phyloP scores from a whole-genome alignment of 2,329 filamentous ascomycete genomes.

The Akanthomyces uredinophilus region DNA sequence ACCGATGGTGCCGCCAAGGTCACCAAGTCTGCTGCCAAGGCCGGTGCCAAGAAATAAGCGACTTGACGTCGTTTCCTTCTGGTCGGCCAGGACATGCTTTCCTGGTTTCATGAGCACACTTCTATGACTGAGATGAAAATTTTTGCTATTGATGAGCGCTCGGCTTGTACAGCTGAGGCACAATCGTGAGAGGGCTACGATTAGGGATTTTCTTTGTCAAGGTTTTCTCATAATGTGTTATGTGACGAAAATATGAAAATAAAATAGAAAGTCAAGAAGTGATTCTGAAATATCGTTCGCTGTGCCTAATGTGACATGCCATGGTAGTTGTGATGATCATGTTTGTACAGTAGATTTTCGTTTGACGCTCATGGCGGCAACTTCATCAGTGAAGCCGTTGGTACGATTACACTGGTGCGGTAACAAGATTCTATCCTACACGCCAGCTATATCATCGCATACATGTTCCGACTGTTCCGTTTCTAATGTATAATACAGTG shows the following conservation, averaged over 20 bases:
- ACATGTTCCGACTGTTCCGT: not conserved
- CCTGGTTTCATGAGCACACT: constrained; percentile 34
- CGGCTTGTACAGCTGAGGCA: constrained; percentile 35
- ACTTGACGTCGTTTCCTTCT: constrained; percentile 19
- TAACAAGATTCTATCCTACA: not conserved
- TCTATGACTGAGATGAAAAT: constrained; percentile 40
- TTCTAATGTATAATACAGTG: not conserved
- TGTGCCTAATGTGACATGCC: not conserved
- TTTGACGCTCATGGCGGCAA: not conserved
- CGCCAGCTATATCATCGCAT: not conserved
- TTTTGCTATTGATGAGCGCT: constrained; percentile 41
- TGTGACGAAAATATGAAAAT: constrained; percentile 38
- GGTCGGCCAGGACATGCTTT: constrained; percentile 17
- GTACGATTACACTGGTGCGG: not conserved
- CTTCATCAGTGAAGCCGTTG: not conserved
- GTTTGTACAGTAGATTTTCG: not conserved
- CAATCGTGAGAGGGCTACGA: constrained; percentile 40
- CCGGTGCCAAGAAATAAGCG: constrained; percentile 63
- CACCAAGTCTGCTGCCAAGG: constrained; percentile 69
- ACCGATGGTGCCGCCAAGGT: constrained; percentile 56
- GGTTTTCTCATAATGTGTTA: constrained; percentile 41
- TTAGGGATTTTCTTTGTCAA: constrained; percentile 32
- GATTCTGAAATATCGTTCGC: constrained; percentile 23
- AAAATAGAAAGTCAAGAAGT: constrained; percentile 44
- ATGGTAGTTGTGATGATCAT: not conserved